phyloP scores from a whole-genome alignment of 1,284 basidiomycete species.

The Tilletia horrida region DNA sequence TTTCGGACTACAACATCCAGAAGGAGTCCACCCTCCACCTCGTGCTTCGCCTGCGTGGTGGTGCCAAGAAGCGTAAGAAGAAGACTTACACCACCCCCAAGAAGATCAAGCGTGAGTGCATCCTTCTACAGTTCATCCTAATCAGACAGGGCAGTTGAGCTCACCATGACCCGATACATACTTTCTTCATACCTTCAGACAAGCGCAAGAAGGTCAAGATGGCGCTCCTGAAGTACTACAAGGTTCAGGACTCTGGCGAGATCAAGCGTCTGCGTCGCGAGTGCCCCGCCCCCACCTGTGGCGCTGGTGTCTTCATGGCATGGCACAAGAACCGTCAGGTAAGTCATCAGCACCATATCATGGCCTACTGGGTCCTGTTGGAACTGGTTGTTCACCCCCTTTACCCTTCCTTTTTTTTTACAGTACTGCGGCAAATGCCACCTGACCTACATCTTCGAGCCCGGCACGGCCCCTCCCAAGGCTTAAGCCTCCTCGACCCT shows the following conservation, averaged over 20 bases:
- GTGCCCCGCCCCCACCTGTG: slow-evolving; percentile 65
- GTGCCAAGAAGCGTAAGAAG: slow-evolving; percentile 99
- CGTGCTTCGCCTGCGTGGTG: slow-evolving; percentile 71
- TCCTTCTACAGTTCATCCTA: too few relatives aligned
- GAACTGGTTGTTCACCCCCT: too few relatives aligned
- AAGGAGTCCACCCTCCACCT: slow-evolving; percentile 60
- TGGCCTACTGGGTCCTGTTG: too few relatives aligned
- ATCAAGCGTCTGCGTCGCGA: slow-evolving; percentile 92
- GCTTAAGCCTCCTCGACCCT: slow-evolving; percentile 29
- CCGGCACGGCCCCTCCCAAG: slow-evolving; percentile 48
- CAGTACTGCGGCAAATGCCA: slow-evolving; percentile 55
- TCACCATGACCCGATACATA: neutral
- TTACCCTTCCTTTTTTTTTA: neutral
- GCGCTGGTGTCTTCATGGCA: slow-evolving; percentile 53
- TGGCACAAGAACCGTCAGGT: slow-evolving; percentile 54
- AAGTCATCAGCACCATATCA: neutral
- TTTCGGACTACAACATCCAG: slow-evolving; percentile 71
- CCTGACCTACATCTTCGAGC: slow-evolving; percentile 55
- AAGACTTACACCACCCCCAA: slow-evolving; percentile 98
- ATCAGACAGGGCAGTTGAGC: neutral
- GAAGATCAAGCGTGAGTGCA: slow-evolving; percentile 78
- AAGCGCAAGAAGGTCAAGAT: slow-evolving; percentile 99
- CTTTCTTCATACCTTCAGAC: slow-evolving; percentile 57
- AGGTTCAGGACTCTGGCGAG: slow-evolving; percentile 98
- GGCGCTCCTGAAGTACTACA: slow-evolving; percentile 99